A percentile compares a stretch with the other conserved stretches of the same genome.
These are phyloP conservation scores for Ustilago tritici DNA, from an alignment of 1,284 basidiomycete species.

Conservation along the genomic window DNA sequence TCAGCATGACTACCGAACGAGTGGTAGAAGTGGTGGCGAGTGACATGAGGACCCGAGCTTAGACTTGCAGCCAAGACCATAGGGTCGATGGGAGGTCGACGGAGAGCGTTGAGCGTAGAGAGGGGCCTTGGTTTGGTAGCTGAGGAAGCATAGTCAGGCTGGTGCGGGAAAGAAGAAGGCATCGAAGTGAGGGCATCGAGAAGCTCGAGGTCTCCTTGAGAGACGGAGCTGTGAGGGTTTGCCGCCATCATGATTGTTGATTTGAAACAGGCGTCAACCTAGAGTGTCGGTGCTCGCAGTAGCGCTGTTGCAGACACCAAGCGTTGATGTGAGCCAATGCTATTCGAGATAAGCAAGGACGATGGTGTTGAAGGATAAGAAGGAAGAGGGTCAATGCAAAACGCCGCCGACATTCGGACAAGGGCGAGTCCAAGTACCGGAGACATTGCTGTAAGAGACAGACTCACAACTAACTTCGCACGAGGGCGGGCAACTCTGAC, in stretches of 20 bases:
- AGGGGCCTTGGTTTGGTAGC: slow-evolving; percentile 36
- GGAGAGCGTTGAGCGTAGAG: slow-evolving; percentile 61
- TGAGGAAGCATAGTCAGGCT: slow-evolving; percentile 21
- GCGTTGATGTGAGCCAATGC: not conserved
- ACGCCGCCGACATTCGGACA: slow-evolving; percentile 18
- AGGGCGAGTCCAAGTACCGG: slow-evolving; percentile 18
- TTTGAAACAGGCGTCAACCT: slow-evolving; percentile 2
- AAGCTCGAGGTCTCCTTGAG: slow-evolving; percentile 50
- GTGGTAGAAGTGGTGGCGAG: slow-evolving; percentile 67
- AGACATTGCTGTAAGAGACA: not conserved
- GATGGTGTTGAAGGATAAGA: not conserved
- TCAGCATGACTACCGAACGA: slow-evolving; percentile 47
- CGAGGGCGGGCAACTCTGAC: not conserved
- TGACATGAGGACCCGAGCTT: slow-evolving; percentile 63
- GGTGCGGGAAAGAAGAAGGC: slow-evolving; percentile 49
- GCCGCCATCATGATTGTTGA: slow-evolving; percentile 37
- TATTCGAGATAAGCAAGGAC: not conserved
- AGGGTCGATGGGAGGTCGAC: slow-evolving; percentile 66
- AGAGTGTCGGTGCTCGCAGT: not conserved
- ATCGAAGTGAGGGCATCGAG: slow-evolving; percentile 56
- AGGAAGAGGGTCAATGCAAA: not conserved
- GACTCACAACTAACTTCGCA: not conserved
- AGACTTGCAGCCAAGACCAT: slow-evolving; percentile 65
- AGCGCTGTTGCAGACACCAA: slow-evolving; percentile 10
- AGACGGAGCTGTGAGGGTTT: slow-evolving; percentile 34